Conservation (phyloP, 2,329 filamentous ascomycete species). For the Penicillium sp. region DNA sequence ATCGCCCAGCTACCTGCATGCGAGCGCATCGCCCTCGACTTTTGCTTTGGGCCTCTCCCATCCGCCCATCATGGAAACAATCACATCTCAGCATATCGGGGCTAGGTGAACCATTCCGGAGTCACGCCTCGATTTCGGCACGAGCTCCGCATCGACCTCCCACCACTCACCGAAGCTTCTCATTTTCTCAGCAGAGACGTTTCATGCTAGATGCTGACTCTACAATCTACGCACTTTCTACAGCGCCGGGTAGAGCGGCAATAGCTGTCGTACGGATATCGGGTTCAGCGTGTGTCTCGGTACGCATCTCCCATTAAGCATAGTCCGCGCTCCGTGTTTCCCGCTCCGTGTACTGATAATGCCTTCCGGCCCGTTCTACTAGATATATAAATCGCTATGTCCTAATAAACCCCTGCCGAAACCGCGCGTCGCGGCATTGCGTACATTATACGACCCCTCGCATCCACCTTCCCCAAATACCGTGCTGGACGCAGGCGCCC, state of each 20-base stretch:
- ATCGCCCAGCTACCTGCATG: conserved; percentile 31
- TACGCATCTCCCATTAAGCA: conserved; percentile 40
- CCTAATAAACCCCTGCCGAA: conserved; percentile 58
- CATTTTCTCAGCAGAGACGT: conserved; percentile 15
- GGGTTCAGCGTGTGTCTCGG: conserved; percentile 72
- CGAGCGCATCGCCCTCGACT: conserved; percentile 29
- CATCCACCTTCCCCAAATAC: conserved; percentile 42
- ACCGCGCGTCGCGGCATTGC: conserved; percentile 69
- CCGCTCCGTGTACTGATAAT: conserved; percentile 2
- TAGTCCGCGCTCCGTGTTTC: not conserved
- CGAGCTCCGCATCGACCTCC: conserved; percentile 6
- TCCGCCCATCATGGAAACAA: conserved; percentile 31
- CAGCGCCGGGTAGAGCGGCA: conserved; percentile 79
- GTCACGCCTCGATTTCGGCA: conserved; percentile 14
- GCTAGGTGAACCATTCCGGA: conserved; percentile 19
- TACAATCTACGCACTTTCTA: conserved; percentile 92
- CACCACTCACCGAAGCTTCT: conserved; percentile 29
- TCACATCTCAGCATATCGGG: not conserved
- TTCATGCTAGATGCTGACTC: conserved; percentile 37
- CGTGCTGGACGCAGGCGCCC: conserved; percentile 73
- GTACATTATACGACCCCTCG: conserved; percentile 69
- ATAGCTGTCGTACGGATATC: conserved; percentile 91
- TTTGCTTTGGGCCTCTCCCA: conserved; percentile 33
- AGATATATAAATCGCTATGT: conserved; percentile 69
- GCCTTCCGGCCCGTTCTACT: conserved; percentile 14